phyloP scores from a whole-genome alignment of 225 moss, liverwort and hornwort genomes.

The Bryum argenteum region DNA sequence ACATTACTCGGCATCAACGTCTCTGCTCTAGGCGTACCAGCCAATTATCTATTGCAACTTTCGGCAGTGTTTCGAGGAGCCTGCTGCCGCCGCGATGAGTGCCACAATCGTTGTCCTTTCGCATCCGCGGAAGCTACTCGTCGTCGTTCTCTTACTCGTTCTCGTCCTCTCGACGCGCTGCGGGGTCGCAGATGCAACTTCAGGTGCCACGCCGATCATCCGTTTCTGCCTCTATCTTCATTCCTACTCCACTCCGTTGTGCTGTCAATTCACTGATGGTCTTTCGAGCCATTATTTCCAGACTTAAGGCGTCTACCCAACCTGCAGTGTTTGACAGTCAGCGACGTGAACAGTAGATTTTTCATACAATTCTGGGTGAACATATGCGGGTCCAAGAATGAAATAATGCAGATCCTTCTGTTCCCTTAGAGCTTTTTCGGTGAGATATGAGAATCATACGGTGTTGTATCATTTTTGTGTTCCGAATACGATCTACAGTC shows the following conservation, averaged over 20 bases:
- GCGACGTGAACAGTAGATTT: background rate
- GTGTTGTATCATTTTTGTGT: background rate
- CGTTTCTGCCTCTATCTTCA: background rate
- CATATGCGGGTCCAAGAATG: too few species aligned
- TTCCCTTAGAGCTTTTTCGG: background rate
- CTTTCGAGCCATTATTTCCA: background rate
- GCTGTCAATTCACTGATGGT: background rate
- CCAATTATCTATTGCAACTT: background rate
- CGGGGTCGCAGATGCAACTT: constrained; percentile 34
- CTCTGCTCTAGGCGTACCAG: constrained; percentile 4
- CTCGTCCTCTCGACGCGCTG: constrained; percentile 36
- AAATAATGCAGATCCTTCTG: background rate
- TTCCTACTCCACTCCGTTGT: background rate
- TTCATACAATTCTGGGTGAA: background rate
- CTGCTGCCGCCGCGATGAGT: constrained; percentile 46
- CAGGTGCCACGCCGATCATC: constrained; percentile 36
- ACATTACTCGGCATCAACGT: constrained; percentile 11
- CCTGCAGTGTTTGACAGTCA: background rate
- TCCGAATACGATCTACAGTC: background rate
- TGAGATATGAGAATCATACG: background rate
- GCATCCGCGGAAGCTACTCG: constrained; percentile 41
- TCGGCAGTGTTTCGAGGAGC: constrained; percentile 12
- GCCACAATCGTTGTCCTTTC: constrained; percentile 30
- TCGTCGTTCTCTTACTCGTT: constrained; percentile 36
- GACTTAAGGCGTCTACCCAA: background rate